These are phyloP conservation scores for Sporothrix pallida DNA, from an alignment of 2,329 filamentous ascomycete genomes.

Conservation along the genomic window DNA sequence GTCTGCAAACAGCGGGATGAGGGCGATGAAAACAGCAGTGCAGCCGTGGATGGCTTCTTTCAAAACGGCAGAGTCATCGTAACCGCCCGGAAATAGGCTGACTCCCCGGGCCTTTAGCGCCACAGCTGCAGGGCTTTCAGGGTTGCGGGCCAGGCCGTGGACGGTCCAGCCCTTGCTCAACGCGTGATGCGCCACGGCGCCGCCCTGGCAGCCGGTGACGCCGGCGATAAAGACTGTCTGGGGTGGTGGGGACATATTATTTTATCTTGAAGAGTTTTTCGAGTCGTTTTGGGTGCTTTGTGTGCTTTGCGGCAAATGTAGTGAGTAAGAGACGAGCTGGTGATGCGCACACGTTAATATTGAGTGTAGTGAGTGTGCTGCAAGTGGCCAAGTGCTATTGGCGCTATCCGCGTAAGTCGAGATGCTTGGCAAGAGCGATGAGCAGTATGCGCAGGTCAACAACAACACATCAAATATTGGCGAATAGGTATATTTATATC, in stretches of 20 bases:
- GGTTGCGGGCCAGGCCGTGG: slow-evolving; percentile 45
- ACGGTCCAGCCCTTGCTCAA: slow-evolving; percentile 45
- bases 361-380: too few species aligned
- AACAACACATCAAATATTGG: too few species aligned
- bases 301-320: too few species aligned
- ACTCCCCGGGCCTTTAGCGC: slow-evolving; percentile 45
- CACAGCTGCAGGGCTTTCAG: slow-evolving; percentile 44
- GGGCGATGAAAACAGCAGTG: slow-evolving; percentile 24
- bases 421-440: too few species aligned
- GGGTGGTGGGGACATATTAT: neutral
- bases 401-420: too few species aligned
- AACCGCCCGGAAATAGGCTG: neutral
- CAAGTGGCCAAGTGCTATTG: too few species aligned
- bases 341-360: too few species aligned
- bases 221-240: slow-evolving; percentile 25
- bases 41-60: slow-evolving; percentile 1
- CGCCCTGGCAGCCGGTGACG: slow-evolving; percentile 41
- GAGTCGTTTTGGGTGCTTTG: neutral
- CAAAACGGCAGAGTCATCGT: neutral
- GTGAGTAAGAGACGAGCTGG: too few species aligned
- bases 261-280: too few species aligned
- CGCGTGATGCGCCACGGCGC: slow-evolving; percentile 44
- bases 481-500: too few species aligned
- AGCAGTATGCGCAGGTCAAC: too few species aligned
- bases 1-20: slow-evolving; percentile 37